A percentile compares a stretch with the other conserved stretches of the same genome.
Evolutionary conservation across 2,329 filamentous ascomycete species (phyloP).

Genomic region (Colletotrichum brevisporum): DNA sequence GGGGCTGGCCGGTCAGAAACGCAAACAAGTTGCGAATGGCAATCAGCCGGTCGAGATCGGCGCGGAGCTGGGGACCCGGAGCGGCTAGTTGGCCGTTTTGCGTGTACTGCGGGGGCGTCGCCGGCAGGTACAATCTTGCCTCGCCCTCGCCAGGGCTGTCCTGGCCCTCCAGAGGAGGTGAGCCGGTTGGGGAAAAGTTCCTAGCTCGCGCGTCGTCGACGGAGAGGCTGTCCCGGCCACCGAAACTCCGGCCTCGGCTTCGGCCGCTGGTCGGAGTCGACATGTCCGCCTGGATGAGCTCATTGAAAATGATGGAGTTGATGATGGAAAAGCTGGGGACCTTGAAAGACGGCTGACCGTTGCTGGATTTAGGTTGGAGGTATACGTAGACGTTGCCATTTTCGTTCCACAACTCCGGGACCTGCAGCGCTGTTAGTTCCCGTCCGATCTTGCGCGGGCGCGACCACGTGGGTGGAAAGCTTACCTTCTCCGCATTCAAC

Average conservation of each 20-base stretch:
- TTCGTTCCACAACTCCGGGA: constrained; percentile 77
- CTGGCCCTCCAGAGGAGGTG: constrained; percentile 51
- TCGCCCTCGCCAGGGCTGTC: constrained; percentile 59
- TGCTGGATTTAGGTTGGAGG: constrained; percentile 65
- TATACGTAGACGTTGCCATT: constrained; percentile 70
- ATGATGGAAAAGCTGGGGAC: constrained; percentile 68
- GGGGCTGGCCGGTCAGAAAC: constrained; percentile 73
- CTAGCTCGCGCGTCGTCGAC: constrained; percentile 64
- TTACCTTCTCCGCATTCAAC: constrained; percentile 68
- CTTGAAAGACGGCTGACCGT: constrained; percentile 71
- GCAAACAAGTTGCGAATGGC: constrained; percentile 76
- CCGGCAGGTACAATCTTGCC: constrained; percentile 68
- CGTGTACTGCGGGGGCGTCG: constrained; percentile 51
- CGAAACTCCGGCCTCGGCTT: constrained; percentile 60
- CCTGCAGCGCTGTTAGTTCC: constrained; percentile 53
- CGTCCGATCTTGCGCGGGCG: constrained; percentile 36
- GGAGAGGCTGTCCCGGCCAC: constrained; percentile 62
- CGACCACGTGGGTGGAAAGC: constrained; percentile 28
- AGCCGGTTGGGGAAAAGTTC: constrained; percentile 52
- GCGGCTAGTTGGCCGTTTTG: constrained; percentile 50
- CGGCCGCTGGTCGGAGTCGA: constrained; percentile 46
- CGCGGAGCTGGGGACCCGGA: constrained; percentile 50
- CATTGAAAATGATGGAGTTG: constrained; percentile 68
- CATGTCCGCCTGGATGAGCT: constrained; percentile 64
- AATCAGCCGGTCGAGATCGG: constrained; percentile 68